Conservation (phyloP, 257 asterid genomes). For the Verbena officinalis region DNA sequence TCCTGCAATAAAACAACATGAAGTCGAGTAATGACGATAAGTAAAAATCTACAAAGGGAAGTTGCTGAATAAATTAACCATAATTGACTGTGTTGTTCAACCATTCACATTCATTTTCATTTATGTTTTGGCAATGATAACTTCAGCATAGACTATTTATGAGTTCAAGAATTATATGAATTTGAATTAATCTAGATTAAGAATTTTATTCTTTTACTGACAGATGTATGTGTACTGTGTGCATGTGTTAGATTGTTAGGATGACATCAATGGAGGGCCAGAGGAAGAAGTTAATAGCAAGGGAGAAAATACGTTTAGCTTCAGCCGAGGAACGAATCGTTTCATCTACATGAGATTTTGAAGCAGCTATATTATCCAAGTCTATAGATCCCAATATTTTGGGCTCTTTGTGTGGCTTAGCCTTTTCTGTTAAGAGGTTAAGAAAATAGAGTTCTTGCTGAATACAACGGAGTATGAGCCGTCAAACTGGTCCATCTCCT, state of each 20-base stretch:
- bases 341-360: slow-evolving; percentile 40
- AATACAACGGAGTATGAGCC: slow-evolving; percentile 8
- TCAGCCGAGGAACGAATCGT: slow-evolving; percentile 43
- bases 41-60: slow-evolving; percentile 9
- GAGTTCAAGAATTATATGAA: slow-evolving; percentile 11
- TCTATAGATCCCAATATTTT: slow-evolving; percentile 39
- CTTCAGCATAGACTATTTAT: slow-evolving; percentile 16
- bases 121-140: slow-evolving; percentile 22
- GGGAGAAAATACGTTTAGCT: slow-evolving; percentile 48
- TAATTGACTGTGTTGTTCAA: slow-evolving; percentile 12
- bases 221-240: not conserved
- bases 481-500: slow-evolving; percentile 1
- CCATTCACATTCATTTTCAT: slow-evolving; percentile 6
- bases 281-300: slow-evolving; percentile 12
- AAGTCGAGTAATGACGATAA: slow-evolving; percentile 24
- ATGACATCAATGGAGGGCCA: not conserved
- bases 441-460: slow-evolving; percentile 35
- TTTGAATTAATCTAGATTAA: not conserved
- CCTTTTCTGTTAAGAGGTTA: slow-evolving; percentile 60
- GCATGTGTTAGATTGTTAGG: not conserved
- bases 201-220: not conserved
- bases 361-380: slow-evolving; percentile 47
- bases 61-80: slow-evolving; percentile 19
- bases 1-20: slow-evolving; percentile 40
- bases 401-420: slow-evolving; percentile 44